Base-by-base conservation (phyloP, 2,329 filamentous ascomycete genomes). In the Dactylellina parvicollis region DNA sequence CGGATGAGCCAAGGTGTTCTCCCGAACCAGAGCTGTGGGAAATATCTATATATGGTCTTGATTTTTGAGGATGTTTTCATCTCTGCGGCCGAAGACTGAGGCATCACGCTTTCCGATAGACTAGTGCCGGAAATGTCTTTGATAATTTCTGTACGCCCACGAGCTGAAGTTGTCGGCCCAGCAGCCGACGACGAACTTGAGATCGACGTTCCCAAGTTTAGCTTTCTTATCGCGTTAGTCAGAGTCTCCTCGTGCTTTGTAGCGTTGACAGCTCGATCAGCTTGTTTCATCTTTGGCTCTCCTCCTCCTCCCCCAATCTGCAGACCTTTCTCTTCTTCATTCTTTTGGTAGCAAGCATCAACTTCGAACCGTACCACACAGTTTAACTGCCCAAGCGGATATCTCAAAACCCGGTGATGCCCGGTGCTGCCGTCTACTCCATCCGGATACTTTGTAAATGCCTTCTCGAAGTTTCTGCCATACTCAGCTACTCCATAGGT, bases 381-480 rank as follows among this genome's bases (percentile, higher is more conserved):
- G 14, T 75, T 75, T 14, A 79, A 70, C 1, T 69, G 75, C 10
- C 77, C 79, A 9, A 80, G 67, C 0, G 71, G 50, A 46, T 80
- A 80, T 3, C 46, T 30, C 5, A 79, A 65, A 10, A 78, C 75
- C 3, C 77, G 75, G 62, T 80, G 75, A 74, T 79, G 77, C 1
- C 74, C 59, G 10, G 70, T 75, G 28, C 65, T 77, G 30, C 74
- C 65, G 10, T 76, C 55, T 16, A 79, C 49, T 2, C 64, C 76
- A 5, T 59, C 16, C 5, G 76, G 57, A 4, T 74, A 71, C 14
- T 54, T 76, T 0, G 79, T 79, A 54, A 79, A 79, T 0, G 55
- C 55, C 12, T 76, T 61, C 59, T 80, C 80, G 50, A 81, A 80
- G 20, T 46, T 77, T 56, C 79, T 77, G 1, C 80, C 80, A 52